A percentile compares a stretch with the other conserved stretches of the same genome.
These are phyloP conservation scores for Leccinum cinnamomeum DNA, from an alignment of 1,284 basidiomycete genomes.

Conservation along the genomic window DNA sequence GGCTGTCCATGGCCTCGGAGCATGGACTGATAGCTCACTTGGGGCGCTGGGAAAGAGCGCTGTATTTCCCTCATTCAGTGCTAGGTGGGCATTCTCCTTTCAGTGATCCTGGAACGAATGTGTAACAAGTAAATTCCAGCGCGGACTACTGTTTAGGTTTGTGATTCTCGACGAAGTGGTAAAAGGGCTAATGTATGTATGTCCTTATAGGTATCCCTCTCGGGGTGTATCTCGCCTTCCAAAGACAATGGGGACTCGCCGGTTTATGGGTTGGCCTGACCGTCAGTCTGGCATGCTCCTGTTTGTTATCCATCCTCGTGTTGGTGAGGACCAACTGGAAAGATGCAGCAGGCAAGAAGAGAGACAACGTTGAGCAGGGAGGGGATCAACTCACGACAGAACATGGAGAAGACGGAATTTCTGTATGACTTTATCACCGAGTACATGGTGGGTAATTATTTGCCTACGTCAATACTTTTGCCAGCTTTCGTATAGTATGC, in stretches of 20 bases:
- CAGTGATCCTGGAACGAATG: neutral
- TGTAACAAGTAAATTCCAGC: conserved; percentile 15
- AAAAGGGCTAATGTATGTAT: neutral
- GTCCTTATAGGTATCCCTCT: conserved; percentile 27
- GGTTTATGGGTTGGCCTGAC: conserved; percentile 29
- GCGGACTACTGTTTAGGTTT: conserved; percentile 26
- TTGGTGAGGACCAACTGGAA: conserved; percentile 23
- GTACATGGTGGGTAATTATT: neutral
- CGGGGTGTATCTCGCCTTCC: conserved; percentile 30
- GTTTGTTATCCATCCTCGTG: conserved; percentile 21
- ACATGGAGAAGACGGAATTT: neutral
- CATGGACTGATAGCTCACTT: conserved; percentile 25
- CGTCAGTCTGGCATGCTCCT: conserved; percentile 25
- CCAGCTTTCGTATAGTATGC: neutral
- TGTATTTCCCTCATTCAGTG: conserved; percentile 28
- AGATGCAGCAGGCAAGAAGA: neutral
- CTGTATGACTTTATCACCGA: neutral
- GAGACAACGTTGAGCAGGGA: neutral
- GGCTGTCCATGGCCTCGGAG: conserved; percentile 25
- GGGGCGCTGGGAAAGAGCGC: conserved; percentile 25
- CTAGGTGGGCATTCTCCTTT: conserved; percentile 19
- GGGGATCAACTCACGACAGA: neutral
- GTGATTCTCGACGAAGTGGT: conserved; percentile 3
- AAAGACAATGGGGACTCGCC: conserved; percentile 26
- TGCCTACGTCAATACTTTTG: neutral